Conservation (phyloP, 139 green algal genomes). For the Chlamydomonas sphaeroides region DNA sequence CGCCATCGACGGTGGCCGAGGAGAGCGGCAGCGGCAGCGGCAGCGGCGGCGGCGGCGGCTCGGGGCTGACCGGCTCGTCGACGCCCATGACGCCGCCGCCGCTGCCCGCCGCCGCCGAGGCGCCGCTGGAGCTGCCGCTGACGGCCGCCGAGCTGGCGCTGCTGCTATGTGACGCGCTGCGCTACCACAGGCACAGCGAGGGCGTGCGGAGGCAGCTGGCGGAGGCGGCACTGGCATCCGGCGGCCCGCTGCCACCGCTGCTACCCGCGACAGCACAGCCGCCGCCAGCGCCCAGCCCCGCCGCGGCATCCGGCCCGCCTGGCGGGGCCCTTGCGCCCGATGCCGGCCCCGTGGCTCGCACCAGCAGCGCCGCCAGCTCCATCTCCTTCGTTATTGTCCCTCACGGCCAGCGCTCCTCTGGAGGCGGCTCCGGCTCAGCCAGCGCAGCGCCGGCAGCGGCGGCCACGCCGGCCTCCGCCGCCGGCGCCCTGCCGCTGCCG, state of each 20-base stretch:
- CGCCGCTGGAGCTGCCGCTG: too few species aligned
- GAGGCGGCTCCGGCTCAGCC: conserved; percentile 1
- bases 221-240: neutral
- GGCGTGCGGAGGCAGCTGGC: neutral
- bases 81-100: too few species aligned
- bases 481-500: too few species aligned
- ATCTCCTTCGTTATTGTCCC: conserved; percentile 24
- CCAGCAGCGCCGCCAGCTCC: neutral
- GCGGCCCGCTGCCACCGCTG: neutral
- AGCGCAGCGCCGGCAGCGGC: too few species aligned
- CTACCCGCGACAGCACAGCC: neutral
- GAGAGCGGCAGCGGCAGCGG: too few species aligned
- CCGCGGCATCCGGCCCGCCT: neutral
- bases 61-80: too few species aligned
- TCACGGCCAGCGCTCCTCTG: neutral
- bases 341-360: neutral
- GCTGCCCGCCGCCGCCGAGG: too few species aligned
- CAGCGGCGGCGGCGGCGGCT: too few species aligned
- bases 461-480: too few species aligned
- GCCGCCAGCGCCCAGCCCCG: neutral
- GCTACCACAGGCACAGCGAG: neutral
- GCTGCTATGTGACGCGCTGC: neutral
- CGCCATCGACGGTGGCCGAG: neutral
- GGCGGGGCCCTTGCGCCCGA: too few species aligned
- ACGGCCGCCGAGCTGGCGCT: neutral